A percentile compares a stretch with the other conserved stretches of the same genome.
Evolutionary conservation across 371 early-diverging fungal genomes (phyloP).

Genomic region (Sanchytrium tribonematis): DNA sequence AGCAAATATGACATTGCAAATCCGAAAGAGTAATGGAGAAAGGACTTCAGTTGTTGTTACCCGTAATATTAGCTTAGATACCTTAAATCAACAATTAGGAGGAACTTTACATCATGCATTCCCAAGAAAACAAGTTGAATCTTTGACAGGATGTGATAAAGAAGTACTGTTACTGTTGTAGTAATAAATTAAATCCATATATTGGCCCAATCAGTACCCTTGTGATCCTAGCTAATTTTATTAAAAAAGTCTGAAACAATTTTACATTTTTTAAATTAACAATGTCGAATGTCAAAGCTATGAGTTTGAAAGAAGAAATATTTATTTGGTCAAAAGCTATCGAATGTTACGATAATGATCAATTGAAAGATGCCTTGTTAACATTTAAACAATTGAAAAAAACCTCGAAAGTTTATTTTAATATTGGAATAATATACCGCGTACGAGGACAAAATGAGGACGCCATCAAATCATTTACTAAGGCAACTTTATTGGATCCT

Average conservation of each 20-base stretch:
- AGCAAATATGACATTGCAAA: background rate
- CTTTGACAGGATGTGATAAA: background rate
- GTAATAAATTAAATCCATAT: background rate
- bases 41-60: background rate
- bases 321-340: background rate
- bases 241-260: too few species aligned
- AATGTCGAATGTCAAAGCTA: too few species aligned
- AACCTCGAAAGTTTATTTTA: slow-evolving; percentile 64
- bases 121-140: background rate
- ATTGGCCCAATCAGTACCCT: too few species aligned
- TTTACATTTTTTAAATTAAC: too few species aligned
- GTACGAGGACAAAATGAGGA: slow-evolving; percentile 38
- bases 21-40: background rate
- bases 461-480: slow-evolving; percentile 33
- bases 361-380: background rate
- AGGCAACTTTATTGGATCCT: slow-evolving; percentile 25
- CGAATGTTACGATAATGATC: background rate
- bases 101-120: background rate
- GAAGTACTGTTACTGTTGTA: background rate
- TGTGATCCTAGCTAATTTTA: too few species aligned
- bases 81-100: background rate
- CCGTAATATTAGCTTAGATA: background rate
- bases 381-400: background rate
- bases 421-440: slow-evolving; percentile 54
- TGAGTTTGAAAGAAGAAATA: background rate